Evolutionary conservation across 352 stramenopile species (phyloP).

Genomic region (Phytophthora nicotianae): DNA sequence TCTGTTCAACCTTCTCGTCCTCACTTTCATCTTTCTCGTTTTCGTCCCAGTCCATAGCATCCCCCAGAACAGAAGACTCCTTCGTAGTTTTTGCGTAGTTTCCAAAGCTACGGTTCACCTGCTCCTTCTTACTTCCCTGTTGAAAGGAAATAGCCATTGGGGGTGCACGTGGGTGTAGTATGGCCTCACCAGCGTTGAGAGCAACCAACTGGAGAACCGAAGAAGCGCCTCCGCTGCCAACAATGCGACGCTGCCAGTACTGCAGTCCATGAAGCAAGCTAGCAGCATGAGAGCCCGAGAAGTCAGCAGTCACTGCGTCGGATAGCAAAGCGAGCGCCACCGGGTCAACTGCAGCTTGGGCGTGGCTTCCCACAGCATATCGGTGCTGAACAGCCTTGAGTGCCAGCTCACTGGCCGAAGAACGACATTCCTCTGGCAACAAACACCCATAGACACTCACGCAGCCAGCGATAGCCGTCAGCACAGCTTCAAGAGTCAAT

Average conservation of each 20-base stretch:
- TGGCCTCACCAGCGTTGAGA: slow-evolving; percentile 64
- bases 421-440: slow-evolving; percentile 49
- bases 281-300: slow-evolving; percentile 51
- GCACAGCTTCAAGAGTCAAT: slow-evolving; percentile 52
- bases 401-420: slow-evolving; percentile 48
- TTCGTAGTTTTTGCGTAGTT: slow-evolving; percentile 1
- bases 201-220: slow-evolving; percentile 53
- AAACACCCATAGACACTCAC: slow-evolving; percentile 68
- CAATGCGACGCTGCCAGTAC: slow-evolving; percentile 51
- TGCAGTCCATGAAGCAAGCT: slow-evolving; percentile 63
- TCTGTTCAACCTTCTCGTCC: slow-evolving; percentile 23
- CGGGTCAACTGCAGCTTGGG: slow-evolving; percentile 32
- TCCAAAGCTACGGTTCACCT: slow-evolving; percentile 11
- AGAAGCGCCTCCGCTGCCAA: slow-evolving; percentile 29
- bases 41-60: slow-evolving; percentile 46
- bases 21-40: slow-evolving; percentile 37
- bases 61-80: slow-evolving; percentile 20
- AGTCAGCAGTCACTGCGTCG: slow-evolving; percentile 58
- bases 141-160: slow-evolving; percentile 68
- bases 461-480: slow-evolving; percentile 59
- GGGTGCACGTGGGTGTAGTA: slow-evolving; percentile 75
- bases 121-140: slow-evolving; percentile 29
- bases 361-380: slow-evolving; percentile 26
- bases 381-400: slow-evolving; percentile 45
- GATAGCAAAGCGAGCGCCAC: slow-evolving; percentile 63